Percentiles rank a stretch among this genome's conserved stretches.
phyloP scores from a whole-genome alignment of 768 basidiomycete genomes.

The Chalciporus piperatus region DNA sequence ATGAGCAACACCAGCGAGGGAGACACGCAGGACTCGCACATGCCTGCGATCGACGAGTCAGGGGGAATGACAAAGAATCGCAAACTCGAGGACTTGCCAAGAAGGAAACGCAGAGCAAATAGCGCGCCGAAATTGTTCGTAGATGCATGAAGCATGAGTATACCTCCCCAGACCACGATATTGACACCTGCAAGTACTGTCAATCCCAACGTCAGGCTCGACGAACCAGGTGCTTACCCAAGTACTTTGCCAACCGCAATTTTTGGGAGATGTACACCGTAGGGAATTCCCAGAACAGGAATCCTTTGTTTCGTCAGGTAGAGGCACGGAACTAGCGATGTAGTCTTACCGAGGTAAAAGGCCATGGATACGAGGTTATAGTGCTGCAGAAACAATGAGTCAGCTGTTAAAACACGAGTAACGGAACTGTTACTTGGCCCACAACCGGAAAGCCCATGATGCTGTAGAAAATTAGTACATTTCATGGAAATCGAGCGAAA shows the following conservation, averaged over 20 bases:
- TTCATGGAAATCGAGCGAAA: no score
- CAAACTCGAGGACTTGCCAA: slow-evolving; percentile 38
- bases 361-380: slow-evolving; percentile 65
- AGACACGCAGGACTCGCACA: slow-evolving; percentile 66
- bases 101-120: slow-evolving; percentile 60
- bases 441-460: slow-evolving; percentile 66
- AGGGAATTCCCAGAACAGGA: slow-evolving; percentile 61
- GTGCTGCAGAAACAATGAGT: slow-evolving; percentile 33
- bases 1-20: slow-evolving; percentile 61
- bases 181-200: slow-evolving; percentile 41
- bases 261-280: slow-evolving; percentile 66
- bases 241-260: slow-evolving; percentile 57
- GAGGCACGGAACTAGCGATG: neutral
- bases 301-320: slow-evolving; percentile 36
- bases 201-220: neutral
- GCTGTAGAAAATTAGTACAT: slow-evolving; percentile 30
- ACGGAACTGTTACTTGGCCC: slow-evolving; percentile 44
- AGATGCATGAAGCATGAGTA: slow-evolving; percentile 60
- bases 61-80: neutral
- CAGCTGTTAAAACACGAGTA: neutral
- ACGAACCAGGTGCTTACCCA: slow-evolving; percentile 38
- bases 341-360: slow-evolving; percentile 53
- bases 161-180: slow-evolving; percentile 56
- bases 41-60: slow-evolving; percentile 39
- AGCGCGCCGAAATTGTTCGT: slow-evolving; percentile 57